Conservation (phyloP, 306 rosid species). For the Lathyrus aphaca region DNA sequence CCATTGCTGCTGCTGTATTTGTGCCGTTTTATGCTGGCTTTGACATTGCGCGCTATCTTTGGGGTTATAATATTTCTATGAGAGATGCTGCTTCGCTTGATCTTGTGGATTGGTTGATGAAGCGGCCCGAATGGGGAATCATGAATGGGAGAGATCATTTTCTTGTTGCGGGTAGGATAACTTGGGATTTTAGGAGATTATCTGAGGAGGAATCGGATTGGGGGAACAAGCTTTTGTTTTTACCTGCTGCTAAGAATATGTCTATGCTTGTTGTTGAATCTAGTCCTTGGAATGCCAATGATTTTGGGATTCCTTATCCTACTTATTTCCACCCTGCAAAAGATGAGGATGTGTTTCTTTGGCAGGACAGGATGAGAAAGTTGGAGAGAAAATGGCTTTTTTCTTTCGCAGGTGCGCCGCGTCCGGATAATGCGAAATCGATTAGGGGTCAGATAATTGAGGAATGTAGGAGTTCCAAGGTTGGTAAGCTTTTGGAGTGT, state of each 20-base stretch:
- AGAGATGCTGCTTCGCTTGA: conserved; percentile 89
- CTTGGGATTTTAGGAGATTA: conserved; percentile 95
- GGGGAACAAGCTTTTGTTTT: conserved; percentile 94
- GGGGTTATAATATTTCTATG: conserved; percentile 82
- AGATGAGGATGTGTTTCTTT: conserved; percentile 71
- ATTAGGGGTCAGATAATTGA: conserved; percentile 90
- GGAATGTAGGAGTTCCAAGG: conserved; percentile 73
- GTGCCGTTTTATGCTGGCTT: conserved; percentile 98
- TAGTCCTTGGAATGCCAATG: conserved; percentile 99
- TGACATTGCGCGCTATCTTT: conserved; percentile 88
- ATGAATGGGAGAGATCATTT: conserved; percentile 96
- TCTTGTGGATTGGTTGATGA: conserved; percentile 78
- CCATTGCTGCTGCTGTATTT: conserved; percentile 87
- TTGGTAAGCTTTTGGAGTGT: conserved; percentile 87
- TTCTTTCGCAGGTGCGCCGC: conserved; percentile 97
- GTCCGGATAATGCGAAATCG: conserved; percentile 83
- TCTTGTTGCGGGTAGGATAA: conserved; percentile 95
- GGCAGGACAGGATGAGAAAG: conserved; percentile 66
- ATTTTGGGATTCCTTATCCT: conserved; percentile 94
- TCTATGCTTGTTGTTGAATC: conserved; percentile 99
- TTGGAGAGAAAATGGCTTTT: conserved; percentile 75
- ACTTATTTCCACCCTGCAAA: conserved; percentile 96
- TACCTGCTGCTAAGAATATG: conserved; percentile 97
- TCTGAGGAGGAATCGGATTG: conserved; percentile 70
- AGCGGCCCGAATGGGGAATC: conserved; percentile 80